Percentiles rank a stretch among this genome's conserved stretches.
phyloP scores from a whole-genome alignment of 2,329 filamentous ascomycete species.

The Claviceps spartinae region DNA sequence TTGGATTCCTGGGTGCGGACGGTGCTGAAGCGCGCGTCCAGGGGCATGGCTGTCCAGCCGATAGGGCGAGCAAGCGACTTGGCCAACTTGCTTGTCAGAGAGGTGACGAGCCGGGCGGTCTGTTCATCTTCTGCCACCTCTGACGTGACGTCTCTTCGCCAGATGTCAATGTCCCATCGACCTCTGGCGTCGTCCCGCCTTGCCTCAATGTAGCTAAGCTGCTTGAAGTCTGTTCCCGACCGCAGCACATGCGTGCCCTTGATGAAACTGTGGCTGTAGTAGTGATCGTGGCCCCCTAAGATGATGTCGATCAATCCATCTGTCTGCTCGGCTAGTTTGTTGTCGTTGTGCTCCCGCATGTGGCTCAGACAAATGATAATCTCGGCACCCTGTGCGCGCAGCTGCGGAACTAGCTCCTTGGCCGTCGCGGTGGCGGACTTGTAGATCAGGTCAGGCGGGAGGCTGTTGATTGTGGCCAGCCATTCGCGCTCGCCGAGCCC shows the following conservation, averaged over 20 bases:
- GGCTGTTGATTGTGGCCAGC: constrained; percentile 75
- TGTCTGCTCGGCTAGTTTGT: constrained; percentile 65
- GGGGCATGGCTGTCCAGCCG: constrained; percentile 66
- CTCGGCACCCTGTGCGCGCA: constrained; percentile 67
- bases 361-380: constrained; percentile 75
- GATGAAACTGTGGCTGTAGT: constrained; percentile 64
- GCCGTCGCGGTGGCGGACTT: constrained; percentile 65
- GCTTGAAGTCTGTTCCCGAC: constrained; percentile 83
- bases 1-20: constrained; percentile 70
- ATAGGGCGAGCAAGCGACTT: constrained; percentile 69
- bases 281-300: constrained; percentile 82
- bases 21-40: constrained; percentile 78
- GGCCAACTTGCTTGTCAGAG: constrained; percentile 59
- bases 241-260: constrained; percentile 75
- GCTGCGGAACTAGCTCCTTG: constrained; percentile 55
- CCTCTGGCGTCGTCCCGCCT: constrained; percentile 28
- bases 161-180: constrained; percentile 69
- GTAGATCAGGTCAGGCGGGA: constrained; percentile 74
- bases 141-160: constrained; percentile 58
- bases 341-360: constrained; percentile 78
- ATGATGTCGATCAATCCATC: constrained; percentile 71
- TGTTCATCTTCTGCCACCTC: constrained; percentile 49
- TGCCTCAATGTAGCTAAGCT: constrained; percentile 76
- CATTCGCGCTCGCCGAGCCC: constrained; percentile 80
- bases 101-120: constrained; percentile 48